A percentile compares a stretch with the other conserved stretches of the same genome.
phyloP scores from a whole-genome alignment of 192 early-diverging fungal species.

The Phycomyces nitens region DNA sequence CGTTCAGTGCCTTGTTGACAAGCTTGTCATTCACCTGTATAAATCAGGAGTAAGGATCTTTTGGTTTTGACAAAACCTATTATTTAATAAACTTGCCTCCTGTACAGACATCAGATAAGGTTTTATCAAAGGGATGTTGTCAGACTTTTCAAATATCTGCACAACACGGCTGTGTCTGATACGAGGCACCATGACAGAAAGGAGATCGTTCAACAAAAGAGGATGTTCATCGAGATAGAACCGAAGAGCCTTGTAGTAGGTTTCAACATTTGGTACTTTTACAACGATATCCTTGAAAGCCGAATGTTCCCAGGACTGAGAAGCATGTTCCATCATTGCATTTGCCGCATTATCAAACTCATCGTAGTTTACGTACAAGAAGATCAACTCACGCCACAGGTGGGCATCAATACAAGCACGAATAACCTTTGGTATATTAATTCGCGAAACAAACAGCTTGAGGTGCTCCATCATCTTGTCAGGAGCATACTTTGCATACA shows the following conservation, averaged over 20 bases:
- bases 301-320: conserved; percentile 95
- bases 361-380: conserved; percentile 97
- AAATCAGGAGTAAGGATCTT: too few species aligned
- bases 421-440: conserved; percentile 99
- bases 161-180: conserved; percentile 98
- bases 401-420: conserved; percentile 88
- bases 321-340: conserved; percentile 93
- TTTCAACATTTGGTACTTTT: conserved; percentile 95
- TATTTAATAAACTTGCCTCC: conserved; percentile 40
- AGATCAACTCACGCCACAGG: conserved; percentile 96
- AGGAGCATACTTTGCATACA: conserved; percentile 94
- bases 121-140: conserved; percentile 96
- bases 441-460: conserved; percentile 93
- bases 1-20: conserved; percentile 94
- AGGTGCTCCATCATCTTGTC: conserved; percentile 97
- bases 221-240: conserved; percentile 98
- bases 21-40: conserved; percentile 81
- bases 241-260: conserved; percentile 95
- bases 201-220: conserved; percentile 86
- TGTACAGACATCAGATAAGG: conserved; percentile 94
- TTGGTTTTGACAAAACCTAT: not conserved
- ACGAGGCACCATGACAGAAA: conserved; percentile 81
- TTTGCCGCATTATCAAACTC: conserved; percentile 97
- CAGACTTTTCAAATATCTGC: conserved; percentile 95
- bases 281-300: conserved; percentile 96